Evolutionary conservation across 208 protist species (phyloP).

Genomic region (Acanthamoeba divionensis): DNA sequence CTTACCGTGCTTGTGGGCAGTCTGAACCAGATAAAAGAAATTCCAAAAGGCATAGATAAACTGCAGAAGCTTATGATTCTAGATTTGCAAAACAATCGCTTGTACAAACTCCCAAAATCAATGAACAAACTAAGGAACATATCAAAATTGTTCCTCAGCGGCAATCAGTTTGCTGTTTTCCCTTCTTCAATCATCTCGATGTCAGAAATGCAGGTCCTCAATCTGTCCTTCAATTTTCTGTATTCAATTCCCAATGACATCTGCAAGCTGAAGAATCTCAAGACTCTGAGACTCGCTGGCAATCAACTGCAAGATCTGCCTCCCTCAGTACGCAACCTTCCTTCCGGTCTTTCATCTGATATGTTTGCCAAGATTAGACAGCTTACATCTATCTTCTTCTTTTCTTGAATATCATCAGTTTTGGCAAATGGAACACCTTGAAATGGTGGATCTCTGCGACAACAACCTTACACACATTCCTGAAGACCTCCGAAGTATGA

Average conservation of each 20-base stretch:
- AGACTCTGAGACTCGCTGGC: slow-evolving; percentile 23
- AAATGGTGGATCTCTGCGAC: slow-evolving; percentile 32
- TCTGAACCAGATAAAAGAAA: not conserved
- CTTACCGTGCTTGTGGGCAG: slow-evolving; percentile 39
- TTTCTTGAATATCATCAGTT: not conserved
- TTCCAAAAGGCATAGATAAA: slow-evolving; percentile 25
- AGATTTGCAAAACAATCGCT: slow-evolving; percentile 8
- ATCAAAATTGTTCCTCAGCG: slow-evolving; percentile 35
- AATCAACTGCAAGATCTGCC: slow-evolving; percentile 2
- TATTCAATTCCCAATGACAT: not conserved
- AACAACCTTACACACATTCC: slow-evolving; percentile 14
- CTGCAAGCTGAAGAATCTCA: slow-evolving; percentile 6
- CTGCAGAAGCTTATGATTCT: slow-evolving; percentile 17
- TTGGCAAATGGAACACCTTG: slow-evolving; percentile 13
- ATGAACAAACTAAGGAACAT: not conserved
- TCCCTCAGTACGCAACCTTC: not conserved
- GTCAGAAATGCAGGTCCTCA: slow-evolving; percentile 24
- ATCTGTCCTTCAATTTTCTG: slow-evolving; percentile 39
- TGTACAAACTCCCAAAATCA: slow-evolving; percentile 7
- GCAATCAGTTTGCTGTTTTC: slow-evolving; percentile 10
- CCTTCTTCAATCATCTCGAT: not conserved
- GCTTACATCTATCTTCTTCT: no score
- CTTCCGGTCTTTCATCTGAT: not conserved
- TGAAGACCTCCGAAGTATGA: not conserved
- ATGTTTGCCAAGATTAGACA: not conserved